Base-by-base conservation (phyloP, 2,329 filamentous ascomycete genomes). In the Cryphonectria japonica region DNA sequence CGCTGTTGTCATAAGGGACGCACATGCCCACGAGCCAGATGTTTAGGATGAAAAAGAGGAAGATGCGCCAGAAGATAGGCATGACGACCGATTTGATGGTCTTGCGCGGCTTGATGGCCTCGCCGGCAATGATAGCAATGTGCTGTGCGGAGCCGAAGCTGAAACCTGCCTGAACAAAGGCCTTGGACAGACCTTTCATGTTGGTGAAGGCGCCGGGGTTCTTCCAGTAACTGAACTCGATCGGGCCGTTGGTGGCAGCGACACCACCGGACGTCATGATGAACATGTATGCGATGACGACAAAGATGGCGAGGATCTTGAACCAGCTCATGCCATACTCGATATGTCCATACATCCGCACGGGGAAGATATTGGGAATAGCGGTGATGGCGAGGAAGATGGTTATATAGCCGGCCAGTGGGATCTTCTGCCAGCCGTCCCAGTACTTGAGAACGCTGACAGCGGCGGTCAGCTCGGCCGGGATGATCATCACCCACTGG, bases 291-390 rank as follows among this genome's bases (percentile, higher is more conserved):
- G 95, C 90, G 83, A 93, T 86, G 82, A 94, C 93, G 59, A 92
- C 92, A 60, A 93, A 68, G 54, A 94, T 88, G 39, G 92, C 93
- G 66, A 94, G 76, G 69, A 95, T 91, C 80, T 95, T 95, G 83
- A 95, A 89, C 70, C 85, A 88, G 7, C 91, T 90, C 75, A 95
- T 89, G 87, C 90, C 94, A 81, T 94, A 93, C 78, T 95, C 93
- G 39, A 93, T 83, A 77, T 95, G 91, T 54, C 92, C 93, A 75
- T 93, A 95, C 74, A 89, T 89, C 66, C 87, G 86, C 61, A 95
- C 88, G 2, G 92, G 91, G 50, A 94, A 79, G 78, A 93, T 89
- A 80, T 95, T 94, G 77, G 0, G 77, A 76, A 91, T 78, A 1
- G 83, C 83, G 34, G 62, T 64, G 32, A 69, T 60, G 19, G 54